These are phyloP conservation scores for Penicillium goetzii DNA, from an alignment of 495 filamentous ascomycete species.

Conservation along the genomic window DNA sequence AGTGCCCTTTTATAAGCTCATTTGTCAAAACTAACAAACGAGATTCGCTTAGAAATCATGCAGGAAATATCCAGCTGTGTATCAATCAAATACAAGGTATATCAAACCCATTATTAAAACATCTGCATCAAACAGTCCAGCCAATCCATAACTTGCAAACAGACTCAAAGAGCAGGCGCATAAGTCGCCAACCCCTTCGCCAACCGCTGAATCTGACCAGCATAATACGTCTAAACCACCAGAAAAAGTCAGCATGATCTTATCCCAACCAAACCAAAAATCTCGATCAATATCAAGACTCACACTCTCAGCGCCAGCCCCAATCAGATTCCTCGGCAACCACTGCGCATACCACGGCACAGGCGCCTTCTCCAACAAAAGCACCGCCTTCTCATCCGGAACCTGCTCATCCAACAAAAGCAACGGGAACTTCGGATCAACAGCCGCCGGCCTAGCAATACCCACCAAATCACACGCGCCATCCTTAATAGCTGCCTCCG, in stretches of 20 bases:
- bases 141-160: too few relatives aligned
- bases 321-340: slow-evolving; percentile 44
- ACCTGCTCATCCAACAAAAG: slow-evolving; percentile 57
- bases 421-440: slow-evolving; percentile 53
- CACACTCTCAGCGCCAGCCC: slow-evolving; percentile 50
- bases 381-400: slow-evolving; percentile 50
- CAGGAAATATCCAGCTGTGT: background rate
- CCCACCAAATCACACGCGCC: slow-evolving; percentile 63
- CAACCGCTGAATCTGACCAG: slow-evolving; percentile 44
- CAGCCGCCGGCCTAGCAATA: slow-evolving; percentile 56
- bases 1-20: background rate
- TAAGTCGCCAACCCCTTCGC: slow-evolving; percentile 40
- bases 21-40: background rate
- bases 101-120: background rate
- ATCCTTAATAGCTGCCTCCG: slow-evolving; percentile 53
- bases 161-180: slow-evolving; percentile 34
- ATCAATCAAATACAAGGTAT: background rate
- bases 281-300: slow-evolving; percentile 21
- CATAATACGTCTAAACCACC: slow-evolving; percentile 42
- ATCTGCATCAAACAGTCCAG: background rate
- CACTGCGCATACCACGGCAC: slow-evolving; percentile 36
- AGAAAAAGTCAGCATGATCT: slow-evolving; percentile 6
- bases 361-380: slow-evolving; percentile 42
- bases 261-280: background rate
- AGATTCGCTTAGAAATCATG: background rate